A percentile compares a stretch with the other conserved stretches of the same genome.
These are phyloP conservation scores for Vicia villosa DNA, from an alignment of 306 rosid species.

Conservation along the genomic window DNA sequence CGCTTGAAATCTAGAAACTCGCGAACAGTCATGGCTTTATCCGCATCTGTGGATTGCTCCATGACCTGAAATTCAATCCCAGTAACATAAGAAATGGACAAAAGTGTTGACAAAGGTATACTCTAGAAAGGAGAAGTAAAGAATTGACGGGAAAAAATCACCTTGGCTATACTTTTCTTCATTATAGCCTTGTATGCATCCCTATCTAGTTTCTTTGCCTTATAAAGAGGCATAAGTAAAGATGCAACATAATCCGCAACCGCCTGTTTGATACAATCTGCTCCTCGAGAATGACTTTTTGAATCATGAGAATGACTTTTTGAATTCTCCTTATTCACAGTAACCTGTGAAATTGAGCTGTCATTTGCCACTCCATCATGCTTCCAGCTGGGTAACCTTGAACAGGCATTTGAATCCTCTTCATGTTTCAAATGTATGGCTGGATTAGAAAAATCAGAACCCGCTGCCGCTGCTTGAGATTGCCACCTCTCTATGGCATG, in stretches of 20 bases:
- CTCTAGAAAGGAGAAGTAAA: constrained; percentile 19
- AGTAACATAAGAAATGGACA: constrained; percentile 17
- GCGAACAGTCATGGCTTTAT: constrained; percentile 77
- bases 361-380: constrained; percentile 74
- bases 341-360: constrained; percentile 91
- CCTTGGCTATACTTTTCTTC: constrained; percentile 99
- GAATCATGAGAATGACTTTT: constrained; percentile 57
- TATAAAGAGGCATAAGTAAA: constrained; percentile 96
- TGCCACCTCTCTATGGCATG: constrained; percentile 98
- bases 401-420: constrained; percentile 88
- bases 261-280: constrained; percentile 89
- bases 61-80: constrained; percentile 66
- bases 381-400: constrained; percentile 67
- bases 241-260: constrained; percentile 98
- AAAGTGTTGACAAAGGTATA: neutral
- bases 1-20: constrained; percentile 95
- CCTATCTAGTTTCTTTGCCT: constrained; percentile 86
- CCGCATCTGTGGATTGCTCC: constrained; percentile 92
- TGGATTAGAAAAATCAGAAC: constrained; percentile 60
- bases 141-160: constrained; percentile 37
- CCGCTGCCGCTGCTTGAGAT: constrained; percentile 95
- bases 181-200: constrained; percentile 96
- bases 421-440: constrained; percentile 63
- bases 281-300: constrained; percentile 74
- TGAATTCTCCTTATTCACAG: constrained; percentile 69